A percentile compares a stretch with the other conserved stretches of the same genome.
These are phyloP conservation scores for Saccharata proteae DNA, from an alignment of 2,329 filamentous ascomycete species.

Conservation along the genomic window DNA sequence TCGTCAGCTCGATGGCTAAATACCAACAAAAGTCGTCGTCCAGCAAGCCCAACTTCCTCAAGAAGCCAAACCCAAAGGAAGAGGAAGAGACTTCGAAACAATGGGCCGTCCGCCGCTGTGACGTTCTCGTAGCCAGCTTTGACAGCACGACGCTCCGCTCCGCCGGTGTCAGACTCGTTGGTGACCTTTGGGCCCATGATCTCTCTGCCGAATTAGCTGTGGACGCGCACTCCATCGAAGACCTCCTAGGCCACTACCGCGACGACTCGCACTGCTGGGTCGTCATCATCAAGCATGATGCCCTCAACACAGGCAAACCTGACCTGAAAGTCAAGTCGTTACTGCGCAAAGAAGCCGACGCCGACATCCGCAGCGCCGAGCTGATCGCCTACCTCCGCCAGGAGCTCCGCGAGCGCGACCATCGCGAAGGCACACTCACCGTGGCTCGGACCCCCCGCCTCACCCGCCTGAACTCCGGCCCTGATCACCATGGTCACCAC, in stretches of 20 bases:
- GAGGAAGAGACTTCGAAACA: constrained; percentile 33
- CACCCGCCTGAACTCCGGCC: constrained; percentile 21
- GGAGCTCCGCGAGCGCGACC: constrained; percentile 70
- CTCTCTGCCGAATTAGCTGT: constrained; percentile 81
- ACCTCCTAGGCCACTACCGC: constrained; percentile 62
- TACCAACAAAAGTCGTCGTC: constrained; percentile 38
- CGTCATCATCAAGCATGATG: constrained; percentile 70
- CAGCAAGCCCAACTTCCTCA: constrained; percentile 44
- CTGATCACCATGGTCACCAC: constrained; percentile 1
- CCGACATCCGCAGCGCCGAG: constrained; percentile 61
- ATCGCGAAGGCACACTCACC: constrained; percentile 42
- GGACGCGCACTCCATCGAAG: constrained; percentile 67
- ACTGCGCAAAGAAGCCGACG: constrained; percentile 60
- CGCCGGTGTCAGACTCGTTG: constrained; percentile 63
- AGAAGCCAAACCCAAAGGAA: constrained; percentile 53
- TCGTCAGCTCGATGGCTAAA: constrained; percentile 50
- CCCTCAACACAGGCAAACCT: constrained; percentile 39
- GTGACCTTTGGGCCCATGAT: constrained; percentile 67
- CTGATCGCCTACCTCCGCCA: constrained; percentile 68
- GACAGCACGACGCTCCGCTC: constrained; percentile 65
- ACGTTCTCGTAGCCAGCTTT: constrained; percentile 82
- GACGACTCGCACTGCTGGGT: constrained; percentile 77
- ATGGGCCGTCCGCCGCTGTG: constrained; percentile 48
- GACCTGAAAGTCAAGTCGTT: constrained; percentile 67
- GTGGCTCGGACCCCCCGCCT: constrained; percentile 17